phyloP scores from a whole-genome alignment of 2,329 filamentous ascomycete species.

The Fusarium sp. region DNA sequence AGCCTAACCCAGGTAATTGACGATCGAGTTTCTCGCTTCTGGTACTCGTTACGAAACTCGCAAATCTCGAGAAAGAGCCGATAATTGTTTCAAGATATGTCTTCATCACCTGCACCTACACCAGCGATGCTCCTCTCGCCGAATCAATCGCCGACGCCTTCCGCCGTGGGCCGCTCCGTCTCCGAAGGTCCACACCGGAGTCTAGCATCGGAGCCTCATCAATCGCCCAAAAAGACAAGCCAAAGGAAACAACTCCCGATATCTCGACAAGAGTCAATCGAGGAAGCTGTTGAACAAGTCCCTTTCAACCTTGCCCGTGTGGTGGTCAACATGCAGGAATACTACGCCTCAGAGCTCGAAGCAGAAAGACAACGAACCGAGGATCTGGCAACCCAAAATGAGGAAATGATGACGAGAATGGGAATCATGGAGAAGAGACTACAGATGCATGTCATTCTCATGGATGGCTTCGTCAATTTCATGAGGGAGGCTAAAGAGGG shows the following conservation, averaged over 20 bases:
- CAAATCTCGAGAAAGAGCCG: not conserved
- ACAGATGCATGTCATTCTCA: slow-evolving; percentile 37
- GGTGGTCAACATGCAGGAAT: slow-evolving; percentile 43
- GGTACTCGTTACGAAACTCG: not conserved
- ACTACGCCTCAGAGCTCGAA: slow-evolving; percentile 38
- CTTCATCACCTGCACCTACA: not conserved
- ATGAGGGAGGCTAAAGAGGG: slow-evolving; percentile 39
- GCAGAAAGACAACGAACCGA: slow-evolving; percentile 21
- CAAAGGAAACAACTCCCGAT: rapidly evolving
- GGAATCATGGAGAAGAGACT: slow-evolving; percentile 30
- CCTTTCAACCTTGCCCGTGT: slow-evolving; percentile 24
- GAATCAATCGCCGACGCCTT: slow-evolving; percentile 32
- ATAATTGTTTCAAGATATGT: not conserved
- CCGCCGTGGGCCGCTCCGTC: slow-evolving; percentile 20
- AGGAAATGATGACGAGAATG: slow-evolving; percentile 8
- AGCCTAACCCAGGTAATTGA: not conserved
- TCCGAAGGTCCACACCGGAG: slow-evolving; percentile 27
- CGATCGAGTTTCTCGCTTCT: not conserved
- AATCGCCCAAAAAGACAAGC: not conserved
- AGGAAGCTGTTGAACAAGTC: slow-evolving; percentile 2
- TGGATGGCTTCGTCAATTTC: slow-evolving; percentile 40
- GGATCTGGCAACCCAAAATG: slow-evolving; percentile 13
- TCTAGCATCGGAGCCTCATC: slow-evolving; percentile 8
- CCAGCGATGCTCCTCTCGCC: slow-evolving; percentile 21
- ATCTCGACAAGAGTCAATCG: rapidly evolving